These are phyloP conservation scores for Cydonia oblonga DNA, from an alignment of 331 rosid species.

Conservation along the genomic window DNA sequence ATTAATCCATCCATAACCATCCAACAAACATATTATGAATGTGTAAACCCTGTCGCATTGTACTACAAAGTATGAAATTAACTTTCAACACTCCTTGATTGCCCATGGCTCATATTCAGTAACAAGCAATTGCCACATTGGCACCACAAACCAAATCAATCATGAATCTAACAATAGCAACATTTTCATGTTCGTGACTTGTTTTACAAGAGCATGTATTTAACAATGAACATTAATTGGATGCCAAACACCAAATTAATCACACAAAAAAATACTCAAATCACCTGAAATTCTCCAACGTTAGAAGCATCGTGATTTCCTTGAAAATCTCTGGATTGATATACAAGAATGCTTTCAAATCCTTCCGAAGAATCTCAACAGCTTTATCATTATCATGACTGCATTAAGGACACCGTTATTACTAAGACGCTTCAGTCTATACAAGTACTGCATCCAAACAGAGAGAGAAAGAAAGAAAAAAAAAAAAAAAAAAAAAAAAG, in stretches of 20 bases:
- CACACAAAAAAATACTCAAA: background rate
- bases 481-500: background rate
- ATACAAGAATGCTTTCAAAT: constrained; percentile 4
- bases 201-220: background rate
- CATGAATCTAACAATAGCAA: background rate
- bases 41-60: too few relatives aligned
- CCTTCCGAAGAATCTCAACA: constrained; percentile 14
- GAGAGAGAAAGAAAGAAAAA: background rate
- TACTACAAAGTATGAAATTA: too few relatives aligned
- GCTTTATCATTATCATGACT: constrained; percentile 11
- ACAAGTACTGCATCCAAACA: background rate
- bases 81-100: too few relatives aligned
- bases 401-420: background rate
- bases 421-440: background rate
- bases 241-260: background rate
- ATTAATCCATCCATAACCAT: too few relatives aligned
- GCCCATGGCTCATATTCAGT: too few relatives aligned
- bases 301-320: constrained; percentile 11
- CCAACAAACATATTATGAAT: too few relatives aligned
- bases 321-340: background rate
- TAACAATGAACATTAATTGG: background rate
- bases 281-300: background rate
- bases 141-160: background rate
- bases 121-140: background rate
- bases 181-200: background rate